Percentiles rank a stretch among this genome's conserved stretches.
Evolutionary conservation across 169 alveolate genomes (phyloP).

Genomic region (Cryptosporidium andersoni): DNA sequence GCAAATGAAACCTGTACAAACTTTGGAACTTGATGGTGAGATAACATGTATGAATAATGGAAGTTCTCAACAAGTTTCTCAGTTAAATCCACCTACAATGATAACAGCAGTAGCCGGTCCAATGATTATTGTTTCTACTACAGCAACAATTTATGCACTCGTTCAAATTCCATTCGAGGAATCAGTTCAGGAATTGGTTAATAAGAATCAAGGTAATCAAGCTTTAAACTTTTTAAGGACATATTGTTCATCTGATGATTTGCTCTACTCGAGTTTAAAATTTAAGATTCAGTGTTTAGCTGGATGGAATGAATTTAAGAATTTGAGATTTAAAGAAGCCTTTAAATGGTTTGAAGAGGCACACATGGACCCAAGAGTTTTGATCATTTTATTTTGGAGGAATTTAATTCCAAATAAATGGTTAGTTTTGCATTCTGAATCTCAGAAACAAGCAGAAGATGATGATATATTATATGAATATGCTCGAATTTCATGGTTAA

Average conservation of each 20-base stretch:
- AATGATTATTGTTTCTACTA: conserved; percentile 35
- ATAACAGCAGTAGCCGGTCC: conserved; percentile 50
- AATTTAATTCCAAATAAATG: conserved; percentile 37
- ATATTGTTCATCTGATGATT: conserved; percentile 35
- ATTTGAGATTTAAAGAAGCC: conserved; percentile 38
- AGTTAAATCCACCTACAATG: conserved; percentile 6
- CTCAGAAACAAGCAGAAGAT: neutral
- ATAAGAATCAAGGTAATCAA: conserved; percentile 56
- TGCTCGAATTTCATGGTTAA: conserved; percentile 56
- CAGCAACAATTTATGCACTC: conserved; percentile 35
- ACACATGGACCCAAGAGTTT: conserved; percentile 63
- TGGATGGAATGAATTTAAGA: conserved; percentile 63
- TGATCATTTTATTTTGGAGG: conserved; percentile 44
- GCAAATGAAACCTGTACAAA: conserved; percentile 15
- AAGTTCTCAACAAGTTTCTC: conserved; percentile 15
- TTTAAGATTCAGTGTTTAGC: conserved; percentile 44
- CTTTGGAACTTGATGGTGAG: conserved; percentile 64
- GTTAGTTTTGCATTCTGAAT: neutral
- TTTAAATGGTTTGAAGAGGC: conserved; percentile 58
- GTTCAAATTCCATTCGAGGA: conserved; percentile 62
- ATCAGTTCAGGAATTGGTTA: conserved; percentile 35
- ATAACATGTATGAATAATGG: conserved; percentile 53
- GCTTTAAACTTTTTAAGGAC: conserved; percentile 46
- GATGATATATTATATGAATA: conserved; percentile 19
- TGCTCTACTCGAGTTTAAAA: conserved; percentile 19